phyloP scores from a whole-genome alignment of 495 filamentous ascomycete species.

The Daldinia bambusicola region DNA sequence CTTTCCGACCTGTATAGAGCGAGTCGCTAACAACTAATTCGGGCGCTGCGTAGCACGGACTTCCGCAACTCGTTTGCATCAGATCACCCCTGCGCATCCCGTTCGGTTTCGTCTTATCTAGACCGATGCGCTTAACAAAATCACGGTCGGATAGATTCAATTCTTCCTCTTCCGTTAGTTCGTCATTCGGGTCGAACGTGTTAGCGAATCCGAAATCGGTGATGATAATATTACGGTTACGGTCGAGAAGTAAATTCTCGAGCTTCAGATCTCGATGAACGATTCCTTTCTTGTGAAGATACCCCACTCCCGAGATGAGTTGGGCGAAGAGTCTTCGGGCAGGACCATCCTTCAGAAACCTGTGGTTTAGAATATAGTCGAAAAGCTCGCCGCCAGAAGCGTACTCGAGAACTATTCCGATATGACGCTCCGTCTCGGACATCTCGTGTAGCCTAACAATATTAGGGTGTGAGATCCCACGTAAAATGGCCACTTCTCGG shows the following conservation, averaged over 20 bases:
- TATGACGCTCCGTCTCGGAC: slow-evolving; percentile 95
- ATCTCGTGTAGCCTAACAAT: slow-evolving; percentile 98
- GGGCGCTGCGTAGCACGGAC: slow-evolving; percentile 94
- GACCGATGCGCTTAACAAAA: slow-evolving; percentile 78
- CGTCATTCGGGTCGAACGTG: slow-evolving; percentile 90
- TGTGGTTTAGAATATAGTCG: slow-evolving; percentile 96
- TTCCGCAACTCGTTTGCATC: slow-evolving; percentile 87
- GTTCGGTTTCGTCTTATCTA: slow-evolving; percentile 70
- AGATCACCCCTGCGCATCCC: slow-evolving; percentile 74
- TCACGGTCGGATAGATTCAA: slow-evolving; percentile 84
- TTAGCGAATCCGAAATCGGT: slow-evolving; percentile 99
- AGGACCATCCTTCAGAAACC: slow-evolving; percentile 92
- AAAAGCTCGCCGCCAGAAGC: slow-evolving; percentile 98
- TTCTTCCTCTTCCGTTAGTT: slow-evolving; percentile 90
- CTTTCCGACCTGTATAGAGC: slow-evolving; percentile 95
- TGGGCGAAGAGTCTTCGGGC: slow-evolving; percentile 95
- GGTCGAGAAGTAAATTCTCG: slow-evolving; percentile 94
- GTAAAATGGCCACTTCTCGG: slow-evolving; percentile 91
- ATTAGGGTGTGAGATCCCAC: slow-evolving; percentile 89
- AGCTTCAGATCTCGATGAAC: slow-evolving; percentile 98
- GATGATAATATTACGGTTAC: slow-evolving; percentile 98
- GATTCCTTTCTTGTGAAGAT: slow-evolving; percentile 98
- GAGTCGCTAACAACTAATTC: slow-evolving; percentile 98
- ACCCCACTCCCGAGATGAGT: slow-evolving; percentile 94
- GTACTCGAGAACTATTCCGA: slow-evolving; percentile 98